Conservation (phyloP, 1,284 basidiomycete genomes). For the Tausonia pullulans region DNA sequence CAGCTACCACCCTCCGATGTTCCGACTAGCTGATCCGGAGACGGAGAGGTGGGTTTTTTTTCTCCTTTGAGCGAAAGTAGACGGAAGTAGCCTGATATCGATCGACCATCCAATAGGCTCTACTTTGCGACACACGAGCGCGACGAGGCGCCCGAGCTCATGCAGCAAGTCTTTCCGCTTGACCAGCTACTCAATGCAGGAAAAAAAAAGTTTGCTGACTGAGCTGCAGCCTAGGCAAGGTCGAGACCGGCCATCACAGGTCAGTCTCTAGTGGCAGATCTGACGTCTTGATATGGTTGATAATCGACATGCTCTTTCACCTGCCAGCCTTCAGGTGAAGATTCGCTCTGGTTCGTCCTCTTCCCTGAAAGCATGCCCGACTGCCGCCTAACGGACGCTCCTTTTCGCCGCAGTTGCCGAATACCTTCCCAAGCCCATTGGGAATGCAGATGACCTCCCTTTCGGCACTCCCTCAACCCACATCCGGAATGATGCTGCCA, state of each 20-base stretch:
- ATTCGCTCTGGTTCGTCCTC: neutral
- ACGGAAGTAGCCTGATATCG: neutral
- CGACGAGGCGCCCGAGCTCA: constrained; percentile 10
- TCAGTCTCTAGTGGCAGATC: neutral
- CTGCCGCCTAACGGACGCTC: no score
- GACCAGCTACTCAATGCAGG: no score
- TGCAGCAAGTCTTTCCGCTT: neutral
- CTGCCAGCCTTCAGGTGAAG: constrained; percentile 4
- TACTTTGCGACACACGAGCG: constrained; percentile 11
- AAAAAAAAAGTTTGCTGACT: neutral
- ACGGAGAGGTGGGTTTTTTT: neutral
- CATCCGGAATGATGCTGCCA: no score
- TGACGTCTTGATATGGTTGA: no score
- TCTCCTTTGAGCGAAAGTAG: neutral
- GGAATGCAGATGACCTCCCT: no score
- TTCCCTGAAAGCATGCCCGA: no score
- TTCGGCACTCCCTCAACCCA: no score
- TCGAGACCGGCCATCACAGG: constrained; percentile 13
- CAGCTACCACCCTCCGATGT: constrained; percentile 15
- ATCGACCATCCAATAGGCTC: neutral
- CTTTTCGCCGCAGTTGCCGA: neutral
- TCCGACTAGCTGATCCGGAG: constrained; percentile 5
- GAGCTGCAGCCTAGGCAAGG: neutral
- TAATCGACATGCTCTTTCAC: neutral
- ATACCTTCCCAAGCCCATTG: neutral